phyloP scores from a whole-genome alignment of 495 filamentous ascomycete species.

The Glutinoglossum americanum region DNA sequence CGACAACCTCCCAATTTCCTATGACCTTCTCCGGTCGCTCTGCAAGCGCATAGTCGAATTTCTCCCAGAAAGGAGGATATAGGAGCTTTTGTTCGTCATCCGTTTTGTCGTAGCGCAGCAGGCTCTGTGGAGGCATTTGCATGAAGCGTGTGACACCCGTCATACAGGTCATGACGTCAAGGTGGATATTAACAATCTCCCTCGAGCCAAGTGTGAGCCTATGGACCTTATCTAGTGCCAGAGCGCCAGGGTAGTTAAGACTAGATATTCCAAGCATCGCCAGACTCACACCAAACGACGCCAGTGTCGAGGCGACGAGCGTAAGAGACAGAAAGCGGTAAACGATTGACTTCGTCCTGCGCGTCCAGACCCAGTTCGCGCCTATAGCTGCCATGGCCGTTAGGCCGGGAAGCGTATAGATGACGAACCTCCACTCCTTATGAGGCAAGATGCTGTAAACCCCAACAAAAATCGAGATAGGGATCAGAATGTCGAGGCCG shows the following conservation, averaged over 20 bases:
- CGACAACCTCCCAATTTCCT: conserved; percentile 51
- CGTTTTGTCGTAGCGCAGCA: conserved; percentile 35
- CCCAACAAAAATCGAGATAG: conserved; percentile 46
- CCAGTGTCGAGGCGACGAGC: conserved; percentile 33
- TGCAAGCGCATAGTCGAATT: conserved; percentile 61
- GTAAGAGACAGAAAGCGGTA: conserved; percentile 34
- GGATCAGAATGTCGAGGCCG: conserved; percentile 34
- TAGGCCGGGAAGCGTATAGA: conserved; percentile 64
- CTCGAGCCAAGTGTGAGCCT: background rate
- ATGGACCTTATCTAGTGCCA: conserved; percentile 37
- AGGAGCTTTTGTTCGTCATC: conserved; percentile 31
- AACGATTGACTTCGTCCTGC: conserved; percentile 32
- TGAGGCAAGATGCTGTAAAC: conserved; percentile 76
- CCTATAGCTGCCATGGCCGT: conserved; percentile 59
- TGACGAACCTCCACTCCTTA: conserved; percentile 91
- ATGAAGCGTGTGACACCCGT: conserved; percentile 84
- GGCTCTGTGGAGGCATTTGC: conserved; percentile 15
- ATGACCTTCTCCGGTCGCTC: conserved; percentile 38
- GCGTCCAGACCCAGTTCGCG: conserved; percentile 51
- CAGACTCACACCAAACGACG: conserved; percentile 33
- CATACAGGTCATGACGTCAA: conserved; percentile 79
- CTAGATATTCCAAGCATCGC: conserved; percentile 49
- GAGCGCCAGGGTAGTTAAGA: conserved; percentile 76
- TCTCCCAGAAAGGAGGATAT: conserved; percentile 49
- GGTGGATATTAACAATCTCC: conserved; percentile 32